Base-by-base conservation (phyloP, 202 grass and related monocot species). In the Setaria viridis region DNA sequence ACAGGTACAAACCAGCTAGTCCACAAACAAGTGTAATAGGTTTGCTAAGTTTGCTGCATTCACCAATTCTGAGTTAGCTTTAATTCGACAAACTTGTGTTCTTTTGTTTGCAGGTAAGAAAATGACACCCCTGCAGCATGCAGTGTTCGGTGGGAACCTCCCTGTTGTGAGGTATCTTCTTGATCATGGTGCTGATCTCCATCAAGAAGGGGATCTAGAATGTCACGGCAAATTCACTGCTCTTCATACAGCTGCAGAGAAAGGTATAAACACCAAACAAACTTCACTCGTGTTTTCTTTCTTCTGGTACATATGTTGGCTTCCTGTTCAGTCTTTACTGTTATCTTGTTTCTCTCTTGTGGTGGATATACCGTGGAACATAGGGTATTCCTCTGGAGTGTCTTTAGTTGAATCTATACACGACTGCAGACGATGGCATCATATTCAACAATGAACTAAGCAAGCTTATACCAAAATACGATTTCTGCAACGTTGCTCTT, bases 71-170 rank as follows among this genome's bases (percentile, higher is more conserved):
- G 48, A 11, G 32, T 53, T 39, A 16, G 6, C 15, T 66, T 35
- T 20, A 5, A 8, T 16, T 54, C 11, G 19, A 53, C 48, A 67
- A 67, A 80, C 7, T 53, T 5, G 62, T 25, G 32, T 67, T 19
- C 46, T 6, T 87, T 73, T 74, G 16, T 46, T 56, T 46, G 29
- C 37, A 88, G 86, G 45, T 4, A 83, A 69, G 86, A 16, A 1
- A 0, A 67, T 71, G 86, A 88, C 80, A 59, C 80, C 86, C 9
- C 73, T 88, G n/a, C 62, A 88, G 64, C 80, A 77, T 39, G 86
- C 86, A 5, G 65, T 71, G 63, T 30, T 17, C n/a, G 33, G n/a
- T 50, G 80, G 80, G 54, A 77, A 88, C 80, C 33, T 88, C 7
- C 86, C 86, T 7, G 33, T 46, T 3, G 53, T 83, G 33, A 83